Evolutionary conservation across 768 basidiomycete genomes (phyloP).

Genomic region (Russula vinacea): DNA sequence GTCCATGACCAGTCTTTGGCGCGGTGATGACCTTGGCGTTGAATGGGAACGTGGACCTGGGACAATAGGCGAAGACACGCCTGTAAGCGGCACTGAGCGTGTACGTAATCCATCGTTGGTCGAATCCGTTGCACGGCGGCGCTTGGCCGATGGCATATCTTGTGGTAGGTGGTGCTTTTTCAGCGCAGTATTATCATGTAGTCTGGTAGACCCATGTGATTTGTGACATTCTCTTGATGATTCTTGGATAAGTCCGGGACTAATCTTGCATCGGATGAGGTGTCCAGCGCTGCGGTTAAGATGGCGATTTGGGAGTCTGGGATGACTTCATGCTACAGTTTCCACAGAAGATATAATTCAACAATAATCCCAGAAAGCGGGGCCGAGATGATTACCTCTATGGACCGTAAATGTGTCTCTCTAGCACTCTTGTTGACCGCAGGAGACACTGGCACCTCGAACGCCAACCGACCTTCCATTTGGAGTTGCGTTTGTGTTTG

Average conservation of each 20-base stretch:
- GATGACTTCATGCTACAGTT: slow-evolving; percentile 17
- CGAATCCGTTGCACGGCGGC: not conserved
- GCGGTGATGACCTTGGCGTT: not conserved
- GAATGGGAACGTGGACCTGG: not conserved
- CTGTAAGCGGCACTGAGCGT: not conserved
- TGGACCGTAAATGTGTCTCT: not conserved
- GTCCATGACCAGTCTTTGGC: slow-evolving; percentile 15
- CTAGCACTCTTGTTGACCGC: not conserved
- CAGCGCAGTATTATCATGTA: too few species aligned
- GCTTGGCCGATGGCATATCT: slow-evolving; percentile 14
- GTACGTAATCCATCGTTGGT: not conserved
- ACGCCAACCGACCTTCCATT: not conserved
- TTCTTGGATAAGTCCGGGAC: not conserved
- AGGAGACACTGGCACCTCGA: not conserved
- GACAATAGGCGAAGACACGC: not conserved
- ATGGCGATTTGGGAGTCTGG: slow-evolving; percentile 15
- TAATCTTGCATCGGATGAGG: not conserved
- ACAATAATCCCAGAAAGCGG: not conserved
- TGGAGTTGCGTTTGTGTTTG: slow-evolving; percentile 9
- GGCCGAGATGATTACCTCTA: slow-evolving; percentile 12
- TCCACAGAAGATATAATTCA: slow-evolving; percentile 1
- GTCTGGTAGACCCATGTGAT: not conserved
- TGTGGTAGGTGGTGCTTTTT: not conserved
- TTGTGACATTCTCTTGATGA: not conserved
- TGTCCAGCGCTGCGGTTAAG: not conserved